Base-by-base conservation (phyloP, 768 basidiomycete species). In the Brasilioporus rufonigricans region DNA sequence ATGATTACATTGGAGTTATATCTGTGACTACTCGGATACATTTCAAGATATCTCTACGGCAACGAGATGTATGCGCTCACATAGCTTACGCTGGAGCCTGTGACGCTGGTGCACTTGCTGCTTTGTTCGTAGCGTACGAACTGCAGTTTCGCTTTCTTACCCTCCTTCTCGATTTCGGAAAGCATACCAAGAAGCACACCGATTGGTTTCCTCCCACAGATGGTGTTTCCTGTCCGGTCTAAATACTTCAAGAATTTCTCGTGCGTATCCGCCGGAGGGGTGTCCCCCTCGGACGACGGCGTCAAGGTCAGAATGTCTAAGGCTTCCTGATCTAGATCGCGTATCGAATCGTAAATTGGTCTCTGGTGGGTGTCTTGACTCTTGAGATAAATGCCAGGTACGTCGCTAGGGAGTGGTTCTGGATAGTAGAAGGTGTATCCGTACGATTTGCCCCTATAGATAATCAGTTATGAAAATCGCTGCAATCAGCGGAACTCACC, bases 111-210 rank as follows among this genome's bases (percentile, higher is more conserved):
- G 65, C 91, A 93, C 52, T 80, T 76, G 65, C 85, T 89, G 67
- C 94, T 98, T 73, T 98, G 96, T 67, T 91, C 93, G 70, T 99
- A 99, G 61, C 87, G 77, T 23, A 97, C 91, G 85, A 93, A 99
- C 59, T 84, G 83, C 48, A 93, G 69, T 23, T 71, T 76, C 59
- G 58, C 47, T 26, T 56, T 61, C 55, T 53, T 65, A 44, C 68
- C 52, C 29, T 72, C 70, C 46, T 73, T 72, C 68, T 85, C 82
- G 54, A 95, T 66, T 5, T 71, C 72, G 6, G 82, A 63, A 46
- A 98, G 69, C 8, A 92, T 87, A 1, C 91, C 91, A 16, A 98
- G 76, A 2, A 99, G 75, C 5, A 98, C 91, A 0, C 93, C 92
- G 48, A 99, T 98, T 1, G 97, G 93, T 64, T 98, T 94, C 36